Percentiles rank a stretch among this genome's conserved stretches.
Conservation (phyloP, 345 rosid species). For the Syzygium aromaticum region DNA sequence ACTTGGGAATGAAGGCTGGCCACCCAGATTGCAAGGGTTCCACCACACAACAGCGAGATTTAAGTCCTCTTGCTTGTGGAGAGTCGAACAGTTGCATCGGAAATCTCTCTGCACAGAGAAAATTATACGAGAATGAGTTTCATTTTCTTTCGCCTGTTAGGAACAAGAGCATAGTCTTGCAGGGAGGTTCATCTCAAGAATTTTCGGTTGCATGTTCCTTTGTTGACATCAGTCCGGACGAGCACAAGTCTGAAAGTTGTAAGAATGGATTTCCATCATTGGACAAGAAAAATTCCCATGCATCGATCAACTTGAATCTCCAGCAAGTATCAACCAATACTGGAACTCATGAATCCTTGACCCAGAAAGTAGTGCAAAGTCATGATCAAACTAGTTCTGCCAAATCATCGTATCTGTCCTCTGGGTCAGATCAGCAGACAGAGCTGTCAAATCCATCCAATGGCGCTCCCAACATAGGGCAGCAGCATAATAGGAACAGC, state of each 20-base stretch:
- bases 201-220: conserved; percentile 1
- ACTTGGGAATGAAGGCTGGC: not conserved
- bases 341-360: not conserved
- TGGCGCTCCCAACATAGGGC: conserved; percentile 4
- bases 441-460: not conserved
- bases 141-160: not conserved
- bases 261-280: not conserved
- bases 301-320: conserved; percentile 30
- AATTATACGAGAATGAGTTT: not conserved
- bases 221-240: not conserved
- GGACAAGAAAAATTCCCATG: not conserved
- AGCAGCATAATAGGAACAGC: conserved; percentile 5
- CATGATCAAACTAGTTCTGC: not conserved
- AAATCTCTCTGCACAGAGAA: not conserved
- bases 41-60: not conserved
- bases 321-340: conserved; percentile 7
- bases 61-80: not conserved
- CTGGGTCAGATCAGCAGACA: not conserved
- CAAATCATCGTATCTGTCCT: not conserved
- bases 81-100: not conserved
- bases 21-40: not conserved
- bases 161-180: conserved; percentile 1
- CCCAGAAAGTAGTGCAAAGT: not conserved
- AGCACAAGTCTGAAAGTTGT: not conserved
- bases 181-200: conserved; percentile 12